Conservation (phyloP, 768 basidiomycete genomes). For the Phaffia australis region DNA sequence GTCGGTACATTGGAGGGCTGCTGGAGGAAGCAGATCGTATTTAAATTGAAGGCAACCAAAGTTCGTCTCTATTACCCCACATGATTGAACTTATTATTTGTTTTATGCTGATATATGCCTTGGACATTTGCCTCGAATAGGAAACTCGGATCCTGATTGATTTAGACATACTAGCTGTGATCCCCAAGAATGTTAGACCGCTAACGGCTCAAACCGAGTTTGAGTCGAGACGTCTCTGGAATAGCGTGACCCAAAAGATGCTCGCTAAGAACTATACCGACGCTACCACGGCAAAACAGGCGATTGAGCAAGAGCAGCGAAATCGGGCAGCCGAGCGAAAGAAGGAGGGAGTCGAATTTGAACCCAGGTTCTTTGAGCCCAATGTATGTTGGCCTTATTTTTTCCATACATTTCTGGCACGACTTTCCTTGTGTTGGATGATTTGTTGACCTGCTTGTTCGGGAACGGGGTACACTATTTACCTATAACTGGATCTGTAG, state of each 20-base stretch:
- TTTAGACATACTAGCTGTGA: slow-evolving; percentile 53
- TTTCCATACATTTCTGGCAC: neutral
- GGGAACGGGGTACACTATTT: too few relatives aligned
- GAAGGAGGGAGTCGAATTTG: slow-evolving; percentile 59
- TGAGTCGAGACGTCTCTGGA: slow-evolving; percentile 82
- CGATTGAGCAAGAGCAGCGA: slow-evolving; percentile 82
- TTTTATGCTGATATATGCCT: neutral
- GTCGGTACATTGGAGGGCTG: slow-evolving; percentile 77
- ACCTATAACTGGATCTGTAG: neutral
- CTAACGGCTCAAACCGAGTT: slow-evolving; percentile 62
- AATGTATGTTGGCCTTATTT: slow-evolving; percentile 39
- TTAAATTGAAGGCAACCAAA: slow-evolving; percentile 47
- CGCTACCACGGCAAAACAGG: slow-evolving; percentile 81
- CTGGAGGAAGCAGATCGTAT: slow-evolving; percentile 74
- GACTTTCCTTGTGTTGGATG: neutral
- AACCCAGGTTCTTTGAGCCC: slow-evolving; percentile 63
- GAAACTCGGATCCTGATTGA: slow-evolving; percentile 67
- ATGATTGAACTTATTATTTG: neutral
- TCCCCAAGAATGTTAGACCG: slow-evolving; percentile 78
- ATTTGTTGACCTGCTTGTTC: too few relatives aligned
- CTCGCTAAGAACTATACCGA: slow-evolving; percentile 76
- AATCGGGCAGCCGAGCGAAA: slow-evolving; percentile 81
- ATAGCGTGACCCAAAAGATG: slow-evolving; percentile 54
- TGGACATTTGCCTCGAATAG: slow-evolving; percentile 33
- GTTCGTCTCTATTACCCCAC: slow-evolving; percentile 30